Evolutionary conservation across 441 rosid species (phyloP), one percentile per base, ranked within the genome.

Genomic region (Iberis amara): DNA sequence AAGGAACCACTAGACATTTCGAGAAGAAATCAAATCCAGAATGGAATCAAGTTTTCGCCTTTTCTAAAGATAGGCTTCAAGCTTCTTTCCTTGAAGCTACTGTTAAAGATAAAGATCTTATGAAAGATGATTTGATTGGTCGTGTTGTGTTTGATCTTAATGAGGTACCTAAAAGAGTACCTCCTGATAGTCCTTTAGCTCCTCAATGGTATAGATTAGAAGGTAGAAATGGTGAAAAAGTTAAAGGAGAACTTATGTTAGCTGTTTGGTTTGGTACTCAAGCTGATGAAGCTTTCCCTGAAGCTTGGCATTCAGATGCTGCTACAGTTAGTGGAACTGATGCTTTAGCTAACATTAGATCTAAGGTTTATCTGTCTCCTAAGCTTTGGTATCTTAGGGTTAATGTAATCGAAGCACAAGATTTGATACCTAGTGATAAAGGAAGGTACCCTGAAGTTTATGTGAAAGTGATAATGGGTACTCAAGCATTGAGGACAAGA

Each of bases 251-350:
- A 68, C 57, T 88, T 59, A 91, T 91, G 96, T 54, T 91, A 47
- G 96, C 98, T 15, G 96, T 91, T 32, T 91, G 98, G 98, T 83
- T 85, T 83, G 98, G 98, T 28, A 91, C 95, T 26, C 98, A 88
- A 55, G 95, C 98, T 1, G 98, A 91, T 62, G 98, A 91, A 67
- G 96, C 95, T 4, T 91, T 91, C 66, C 90, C 98, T 8, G 98
- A 91, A 50, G 96, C 96, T 3, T 91, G 98, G 98, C 98, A 91
- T 47, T 88, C 98, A 1, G 98, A 91, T 82, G 96, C 98, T 1
- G 96, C 98, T 4, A 54, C 94, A 4, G 82, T 85, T 18, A 76
- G 83, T 57, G 95, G 94, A 23, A 55, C 73, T 10, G 98, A 88
- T 36, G 86, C 79, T 52, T 79, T 91, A 35, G 84, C 95, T 0